Evolutionary conservation across 371 early-diverging fungal species (phyloP).

Genomic region (Mortierella sp.): DNA sequence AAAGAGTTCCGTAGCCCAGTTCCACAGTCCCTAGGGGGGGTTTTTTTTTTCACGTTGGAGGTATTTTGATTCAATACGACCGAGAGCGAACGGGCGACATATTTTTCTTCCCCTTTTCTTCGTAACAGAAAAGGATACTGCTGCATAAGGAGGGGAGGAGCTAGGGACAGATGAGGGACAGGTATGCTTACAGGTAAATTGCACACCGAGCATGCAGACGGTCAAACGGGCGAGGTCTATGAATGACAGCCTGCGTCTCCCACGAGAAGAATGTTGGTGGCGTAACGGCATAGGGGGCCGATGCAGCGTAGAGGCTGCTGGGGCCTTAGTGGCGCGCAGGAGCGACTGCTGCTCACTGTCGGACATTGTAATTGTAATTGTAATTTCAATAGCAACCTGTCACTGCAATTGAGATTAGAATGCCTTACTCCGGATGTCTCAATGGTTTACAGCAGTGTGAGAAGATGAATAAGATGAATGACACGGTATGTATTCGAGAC

Average conservation of each 20-base stretch:
- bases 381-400: no score
- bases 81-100: neutral
- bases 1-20: slow-evolving; percentile 82
- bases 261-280: slow-evolving; percentile 10
- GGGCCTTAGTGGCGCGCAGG: neutral
- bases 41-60: no score
- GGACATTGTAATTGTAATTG: neutral
- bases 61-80: no score
- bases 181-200: slow-evolving; percentile 75
- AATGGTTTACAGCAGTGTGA: neutral
- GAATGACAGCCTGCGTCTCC: slow-evolving; percentile 23
- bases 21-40: slow-evolving; percentile 29
- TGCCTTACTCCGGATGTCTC: no score
- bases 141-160: neutral
- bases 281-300: slow-evolving; percentile 3
- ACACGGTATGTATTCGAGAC: neutral
- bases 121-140: slow-evolving; percentile 10
- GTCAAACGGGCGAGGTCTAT: slow-evolving; percentile 62
- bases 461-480: neutral
- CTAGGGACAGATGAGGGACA: slow-evolving; percentile 55
- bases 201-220: slow-evolving; percentile 72
- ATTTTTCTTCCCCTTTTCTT: no score
- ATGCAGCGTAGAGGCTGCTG: neutral
- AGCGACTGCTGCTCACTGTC: slow-evolving; percentile 7
- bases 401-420: no score